phyloP scores from a whole-genome alignment of 805 yeast genomes.

The Cephaloascus fragrans region DNA sequence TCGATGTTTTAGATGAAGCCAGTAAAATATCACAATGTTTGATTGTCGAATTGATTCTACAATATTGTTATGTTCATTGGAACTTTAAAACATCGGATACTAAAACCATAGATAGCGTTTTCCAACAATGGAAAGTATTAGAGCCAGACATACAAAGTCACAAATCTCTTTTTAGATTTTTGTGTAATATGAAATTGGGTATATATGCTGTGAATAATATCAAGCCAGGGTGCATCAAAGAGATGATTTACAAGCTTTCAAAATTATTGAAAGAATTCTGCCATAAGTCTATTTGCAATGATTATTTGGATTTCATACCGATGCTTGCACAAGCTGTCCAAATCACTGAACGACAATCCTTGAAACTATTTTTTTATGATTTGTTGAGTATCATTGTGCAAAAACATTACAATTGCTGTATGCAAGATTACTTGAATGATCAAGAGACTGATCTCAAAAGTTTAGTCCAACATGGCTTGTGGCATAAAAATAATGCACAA shows the following conservation, averaged over 20 bases:
- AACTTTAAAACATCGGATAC: conserved; percentile 12
- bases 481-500: conserved; percentile 14
- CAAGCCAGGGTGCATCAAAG: conserved; percentile 6
- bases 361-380: conserved; percentile 17
- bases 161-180: conserved; percentile 17
- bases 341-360: conserved; percentile 7
- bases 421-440: conserved; percentile 18
- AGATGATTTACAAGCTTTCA: conserved; percentile 9
- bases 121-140: conserved; percentile 19
- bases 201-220: conserved; percentile 10
- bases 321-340: conserved; percentile 24
- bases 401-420: conserved; percentile 22
- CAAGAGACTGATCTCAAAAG: conserved; percentile 14
- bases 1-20: conserved; percentile 15
- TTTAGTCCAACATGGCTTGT: conserved; percentile 23
- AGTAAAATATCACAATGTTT: conserved; percentile 14
- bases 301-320: conserved; percentile 19
- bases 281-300: conserved; percentile 14
- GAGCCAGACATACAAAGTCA: conserved; percentile 20
- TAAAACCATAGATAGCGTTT: conserved; percentile 9
- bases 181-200: conserved; percentile 24
- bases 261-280: conserved; percentile 9
- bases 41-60: conserved; percentile 29
- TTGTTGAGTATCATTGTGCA: conserved; percentile 11
- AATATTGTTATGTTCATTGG: conserved; percentile 39